Conservation (phyloP, 2,329 filamentous ascomycete species). For the Dactylellina haptotyla region DNA sequence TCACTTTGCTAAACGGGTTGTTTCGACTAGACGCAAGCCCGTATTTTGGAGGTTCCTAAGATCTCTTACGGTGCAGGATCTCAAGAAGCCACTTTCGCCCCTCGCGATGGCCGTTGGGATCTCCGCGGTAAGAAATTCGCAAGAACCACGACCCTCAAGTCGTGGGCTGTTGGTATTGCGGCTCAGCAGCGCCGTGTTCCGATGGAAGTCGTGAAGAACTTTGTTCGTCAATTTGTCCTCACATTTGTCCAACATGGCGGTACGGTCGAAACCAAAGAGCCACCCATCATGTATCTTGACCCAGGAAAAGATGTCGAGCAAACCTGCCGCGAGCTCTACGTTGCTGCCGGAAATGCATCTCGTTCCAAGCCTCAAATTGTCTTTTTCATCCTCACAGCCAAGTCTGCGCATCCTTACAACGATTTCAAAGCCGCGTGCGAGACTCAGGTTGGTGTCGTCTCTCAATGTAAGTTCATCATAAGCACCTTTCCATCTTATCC, state of each 20-base stretch:
- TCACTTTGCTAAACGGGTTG: slow-evolving; percentile 12
- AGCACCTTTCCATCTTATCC: background rate
- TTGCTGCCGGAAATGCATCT: slow-evolving; percentile 67
- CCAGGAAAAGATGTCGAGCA: slow-evolving; percentile 65
- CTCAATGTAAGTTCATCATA: slow-evolving; percentile 67
- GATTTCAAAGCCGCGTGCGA: slow-evolving; percentile 90
- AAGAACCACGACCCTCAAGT: slow-evolving; percentile 71
- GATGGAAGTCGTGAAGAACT: slow-evolving; percentile 65
- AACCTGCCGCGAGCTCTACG: slow-evolving; percentile 69
- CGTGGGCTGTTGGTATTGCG: slow-evolving; percentile 76
- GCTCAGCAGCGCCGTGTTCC: slow-evolving; percentile 66
- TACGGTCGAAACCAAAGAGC: slow-evolving; percentile 64
- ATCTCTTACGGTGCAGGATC: slow-evolving; percentile 71
- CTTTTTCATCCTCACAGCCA: slow-evolving; percentile 78
- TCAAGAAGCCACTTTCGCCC: slow-evolving; percentile 53
- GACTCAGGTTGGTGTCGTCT: slow-evolving; percentile 82
- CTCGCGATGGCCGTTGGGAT: slow-evolving; percentile 80
- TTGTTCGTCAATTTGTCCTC: slow-evolving; percentile 71
- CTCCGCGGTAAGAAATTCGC: slow-evolving; percentile 83
- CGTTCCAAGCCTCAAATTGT: slow-evolving; percentile 76
- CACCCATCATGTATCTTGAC: slow-evolving; percentile 63
- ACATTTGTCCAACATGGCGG: slow-evolving; percentile 73
- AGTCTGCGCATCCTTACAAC: slow-evolving; percentile 78
- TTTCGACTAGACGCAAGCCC: slow-evolving; percentile 69
- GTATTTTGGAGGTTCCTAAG: slow-evolving; percentile 75